A percentile compares a stretch with the other conserved stretches of the same genome.
Conservation (phyloP, 192 early-diverging fungal species). For the Umbelopsis ramanniana region DNA sequence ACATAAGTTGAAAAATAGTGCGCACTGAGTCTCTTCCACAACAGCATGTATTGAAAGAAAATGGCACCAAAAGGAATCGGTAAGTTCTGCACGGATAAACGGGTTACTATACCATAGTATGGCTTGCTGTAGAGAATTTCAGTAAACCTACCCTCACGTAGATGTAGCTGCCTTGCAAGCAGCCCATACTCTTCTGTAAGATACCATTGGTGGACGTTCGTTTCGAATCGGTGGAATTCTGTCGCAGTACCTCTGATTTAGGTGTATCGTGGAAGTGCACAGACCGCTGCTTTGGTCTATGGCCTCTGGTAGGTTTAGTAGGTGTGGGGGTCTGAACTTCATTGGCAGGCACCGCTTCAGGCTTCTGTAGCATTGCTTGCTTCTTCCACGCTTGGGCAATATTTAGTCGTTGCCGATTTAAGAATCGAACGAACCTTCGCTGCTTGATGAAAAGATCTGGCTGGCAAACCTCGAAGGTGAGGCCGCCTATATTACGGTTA, state of each 20-base stretch:
- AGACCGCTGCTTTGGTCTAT: slow-evolving; percentile 23
- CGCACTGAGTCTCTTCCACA: slow-evolving; percentile 77
- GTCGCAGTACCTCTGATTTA: background rate
- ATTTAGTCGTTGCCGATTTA: slow-evolving; percentile 9
- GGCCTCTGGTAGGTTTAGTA: background rate
- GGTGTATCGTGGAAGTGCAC: slow-evolving; percentile 4
- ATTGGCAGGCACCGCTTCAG: background rate
- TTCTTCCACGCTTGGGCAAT: background rate
- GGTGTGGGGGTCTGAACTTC: background rate
- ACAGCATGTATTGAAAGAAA: slow-evolving; percentile 91
- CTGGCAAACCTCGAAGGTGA: slow-evolving; percentile 34
- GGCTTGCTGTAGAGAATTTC: background rate
- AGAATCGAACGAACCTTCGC: slow-evolving; percentile 3
- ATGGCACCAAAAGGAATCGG: slow-evolving; percentile 77
- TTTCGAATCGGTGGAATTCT: background rate
- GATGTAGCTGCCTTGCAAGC: slow-evolving; percentile 35
- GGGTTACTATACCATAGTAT: background rate
- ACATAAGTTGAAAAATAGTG: slow-evolving; percentile 82
- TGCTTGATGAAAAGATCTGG: slow-evolving; percentile 27
- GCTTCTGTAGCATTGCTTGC: background rate
- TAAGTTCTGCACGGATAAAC: slow-evolving; percentile 50
- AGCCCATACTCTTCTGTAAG: slow-evolving; percentile 17
- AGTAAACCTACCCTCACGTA: slow-evolving; percentile 38
- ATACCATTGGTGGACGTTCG: background rate
- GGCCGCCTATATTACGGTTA: no score